Base-by-base conservation (phyloP, 306 rosid genomes). In the Medicago arabica region DNA sequence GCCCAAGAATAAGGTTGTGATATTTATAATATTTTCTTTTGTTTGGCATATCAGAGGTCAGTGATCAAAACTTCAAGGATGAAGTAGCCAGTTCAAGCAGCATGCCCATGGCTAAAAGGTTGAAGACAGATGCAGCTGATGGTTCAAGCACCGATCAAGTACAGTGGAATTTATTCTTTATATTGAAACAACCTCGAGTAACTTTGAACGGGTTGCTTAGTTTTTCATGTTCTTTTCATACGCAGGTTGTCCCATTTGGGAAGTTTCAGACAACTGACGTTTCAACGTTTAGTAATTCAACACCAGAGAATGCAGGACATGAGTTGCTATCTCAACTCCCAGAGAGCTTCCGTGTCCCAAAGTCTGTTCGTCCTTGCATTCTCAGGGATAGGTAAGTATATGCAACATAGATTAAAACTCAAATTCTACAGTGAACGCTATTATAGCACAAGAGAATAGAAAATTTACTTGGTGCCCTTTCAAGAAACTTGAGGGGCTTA, bases 11-110 rank as follows among this genome's bases (percentile, higher is more conserved):
- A 67, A 8, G 67, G 63, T 64, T 69, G 71, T 11, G 39, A 44
- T 50, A 46, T 40, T 60, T 47, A 18, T 57, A 60, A 61, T 67
- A 55, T 57, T 55, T 10, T 46, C 28, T 54, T 41, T 60, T 75
- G 40, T 53, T 61, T 17, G 19, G 14, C 18, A 13, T 62, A 7
- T 49, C 79, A 91, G 98, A 91, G 82, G 84, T 84, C 80, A 83
- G 86, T 4, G 96, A 86, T 82, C 98, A 91, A 88, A 94, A 92
- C 85, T 94, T 94, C 83, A 83, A 63, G 79, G 87, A 86, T 55
- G 87, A 86, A 58, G 87, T 63, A 83, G 85, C 84, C 78, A 78
- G 82, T 67, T 77, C 87, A 69, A 69, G 83, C 79, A 13, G 86
- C 79, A 69, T 70, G 64, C 81, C 91, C 17, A 10, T n/a, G 74